phyloP scores from a whole-genome alignment of 129 eudicot species.

The Gnaphalium uliginosum region DNA sequence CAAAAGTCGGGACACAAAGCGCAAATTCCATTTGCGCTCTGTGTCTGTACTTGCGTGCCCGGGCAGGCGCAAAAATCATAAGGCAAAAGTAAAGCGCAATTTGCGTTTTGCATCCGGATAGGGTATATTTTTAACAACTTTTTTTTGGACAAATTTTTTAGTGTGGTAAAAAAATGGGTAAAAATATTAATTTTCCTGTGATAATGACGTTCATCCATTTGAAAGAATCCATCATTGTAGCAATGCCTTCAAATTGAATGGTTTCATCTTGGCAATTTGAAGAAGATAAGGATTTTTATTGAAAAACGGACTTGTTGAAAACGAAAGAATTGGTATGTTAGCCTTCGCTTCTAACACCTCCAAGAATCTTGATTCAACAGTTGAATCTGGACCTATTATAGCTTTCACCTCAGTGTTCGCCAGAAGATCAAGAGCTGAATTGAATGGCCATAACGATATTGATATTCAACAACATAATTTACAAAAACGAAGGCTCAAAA shows the following conservation, averaged over 20 bases:
- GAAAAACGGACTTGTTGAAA: conserved; percentile 25
- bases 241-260: conserved; percentile 40
- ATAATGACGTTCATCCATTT: conserved; percentile 40
- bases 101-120: too few species aligned
- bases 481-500: not conserved
- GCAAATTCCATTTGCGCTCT: too few species aligned
- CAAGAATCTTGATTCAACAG: conserved; percentile 31
- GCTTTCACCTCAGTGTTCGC: conserved; percentile 33
- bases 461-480: not conserved
- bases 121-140: too few species aligned
- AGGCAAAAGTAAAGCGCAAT: too few species aligned
- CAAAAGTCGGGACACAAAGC: too few species aligned
- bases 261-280: conserved; percentile 23
- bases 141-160: too few species aligned
- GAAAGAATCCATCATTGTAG: conserved; percentile 34
- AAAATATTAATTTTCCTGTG: too few species aligned
- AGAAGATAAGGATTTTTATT: conserved; percentile 27
- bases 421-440: conserved; percentile 38
- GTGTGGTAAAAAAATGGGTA: too few species aligned
- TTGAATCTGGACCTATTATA: conserved; percentile 29
- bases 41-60: too few species aligned
- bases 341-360: conserved; percentile 31
- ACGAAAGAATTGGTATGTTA: conserved; percentile 40
- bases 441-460: not conserved
- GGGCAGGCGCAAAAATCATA: too few species aligned